Evolutionary conservation across 2,329 filamentous ascomycete genomes (phyloP).

Genomic region (Cercospora sesami): DNA sequence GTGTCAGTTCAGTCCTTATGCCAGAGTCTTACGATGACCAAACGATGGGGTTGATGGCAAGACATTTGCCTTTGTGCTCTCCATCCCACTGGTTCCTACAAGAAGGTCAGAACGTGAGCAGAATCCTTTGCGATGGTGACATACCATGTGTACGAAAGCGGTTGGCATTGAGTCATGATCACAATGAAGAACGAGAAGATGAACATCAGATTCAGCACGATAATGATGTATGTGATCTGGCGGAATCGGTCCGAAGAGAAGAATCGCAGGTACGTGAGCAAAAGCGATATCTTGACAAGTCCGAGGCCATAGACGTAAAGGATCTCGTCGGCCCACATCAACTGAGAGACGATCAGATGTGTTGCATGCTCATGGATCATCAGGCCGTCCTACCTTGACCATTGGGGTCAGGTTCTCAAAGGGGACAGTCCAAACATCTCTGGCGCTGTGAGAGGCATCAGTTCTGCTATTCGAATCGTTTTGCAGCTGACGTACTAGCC

Average conservation of each 20-base stretch:
- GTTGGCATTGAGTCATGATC: background rate
- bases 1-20: background rate
- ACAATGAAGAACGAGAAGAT: background rate
- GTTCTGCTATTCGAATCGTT: too few species aligned
- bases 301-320: constrained; percentile 10
- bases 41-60: background rate
- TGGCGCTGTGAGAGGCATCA: too few species aligned
- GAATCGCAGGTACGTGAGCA: constrained; percentile 20
- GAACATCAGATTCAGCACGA: constrained; percentile 7
- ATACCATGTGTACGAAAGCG: background rate
- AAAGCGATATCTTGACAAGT: constrained; percentile 19
- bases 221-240: constrained; percentile 10
- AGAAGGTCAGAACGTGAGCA: background rate
- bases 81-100: too few species aligned
- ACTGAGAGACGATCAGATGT: background rate
- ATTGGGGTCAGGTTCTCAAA: too few species aligned
- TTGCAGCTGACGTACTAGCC: too few species aligned
- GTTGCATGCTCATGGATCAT: background rate
- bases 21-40: background rate
- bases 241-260: constrained; percentile 18
- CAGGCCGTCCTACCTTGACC: background rate
- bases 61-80: too few species aligned
- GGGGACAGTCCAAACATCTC: too few species aligned
- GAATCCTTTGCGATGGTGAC: background rate
- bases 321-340: constrained; percentile 3